Percentiles rank a stretch among this genome's conserved stretches.
Evolutionary conservation across 495 filamentous ascomycete genomes (phyloP).

Genomic region (Neurospora tetraspora): DNA sequence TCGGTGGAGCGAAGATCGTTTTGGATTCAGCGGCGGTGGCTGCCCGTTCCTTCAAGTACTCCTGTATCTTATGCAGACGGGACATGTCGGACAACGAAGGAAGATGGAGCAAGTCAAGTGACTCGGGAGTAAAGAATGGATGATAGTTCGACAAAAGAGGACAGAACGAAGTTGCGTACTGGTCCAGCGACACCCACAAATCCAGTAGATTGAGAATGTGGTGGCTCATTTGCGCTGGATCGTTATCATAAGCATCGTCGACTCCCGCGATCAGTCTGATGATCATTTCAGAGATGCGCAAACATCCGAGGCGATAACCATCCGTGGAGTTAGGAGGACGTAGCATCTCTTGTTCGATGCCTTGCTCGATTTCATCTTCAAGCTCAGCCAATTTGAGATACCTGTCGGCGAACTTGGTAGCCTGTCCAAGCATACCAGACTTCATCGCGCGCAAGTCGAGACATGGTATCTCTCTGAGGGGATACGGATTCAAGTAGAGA

Average conservation of each 20-base stretch:
- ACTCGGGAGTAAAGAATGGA: conserved; percentile 31
- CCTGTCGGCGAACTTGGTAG: background rate
- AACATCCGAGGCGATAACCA: background rate
- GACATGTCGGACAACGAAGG: conserved; percentile 31
- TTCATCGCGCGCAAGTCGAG: background rate
- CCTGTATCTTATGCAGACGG: conserved; percentile 24
- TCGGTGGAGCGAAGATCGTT: conserved; percentile 24
- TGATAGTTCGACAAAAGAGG: conserved; percentile 26
- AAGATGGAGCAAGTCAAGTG: conserved; percentile 43
- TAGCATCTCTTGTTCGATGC: background rate
- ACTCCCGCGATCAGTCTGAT: conserved; percentile 21
- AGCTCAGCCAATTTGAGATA: background rate
- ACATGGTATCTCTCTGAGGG: background rate
- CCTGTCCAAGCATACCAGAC: background rate
- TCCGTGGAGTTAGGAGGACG: background rate
- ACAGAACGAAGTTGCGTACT: conserved; percentile 18
- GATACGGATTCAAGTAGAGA: background rate
- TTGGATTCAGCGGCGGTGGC: conserved; percentile 25
- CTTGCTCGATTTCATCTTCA: background rate
- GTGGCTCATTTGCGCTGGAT: conserved; percentile 35
- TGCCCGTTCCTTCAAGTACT: background rate
- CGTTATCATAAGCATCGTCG: conserved; percentile 30
- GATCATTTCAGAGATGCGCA: conserved; percentile 27
- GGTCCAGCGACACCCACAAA: conserved; percentile 35
- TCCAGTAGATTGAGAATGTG: conserved; percentile 34